Conservation (phyloP, 495 filamentous ascomycete species). For the Aspergillus nidulans region DNA sequence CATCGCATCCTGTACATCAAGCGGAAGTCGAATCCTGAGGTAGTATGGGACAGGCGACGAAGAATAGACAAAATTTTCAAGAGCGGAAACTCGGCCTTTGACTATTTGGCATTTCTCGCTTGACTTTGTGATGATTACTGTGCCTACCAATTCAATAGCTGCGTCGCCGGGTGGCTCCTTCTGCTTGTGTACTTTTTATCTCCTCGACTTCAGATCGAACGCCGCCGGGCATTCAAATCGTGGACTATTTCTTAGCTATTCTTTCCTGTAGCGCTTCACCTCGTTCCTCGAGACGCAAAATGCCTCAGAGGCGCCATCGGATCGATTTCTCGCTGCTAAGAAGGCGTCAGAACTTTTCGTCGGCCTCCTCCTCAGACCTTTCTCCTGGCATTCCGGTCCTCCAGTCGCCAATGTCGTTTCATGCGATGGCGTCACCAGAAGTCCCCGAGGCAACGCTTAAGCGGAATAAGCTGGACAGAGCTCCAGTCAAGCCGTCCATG, state of each 20-base stretch:
- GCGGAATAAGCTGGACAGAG: slow-evolving; percentile 15
- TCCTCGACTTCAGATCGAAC: background rate
- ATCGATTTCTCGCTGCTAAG: slow-evolving; percentile 19
- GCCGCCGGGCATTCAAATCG: background rate
- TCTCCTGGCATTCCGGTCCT: slow-evolving; percentile 20
- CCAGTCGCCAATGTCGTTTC: slow-evolving; percentile 20
- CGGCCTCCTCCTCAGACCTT: slow-evolving; percentile 16
- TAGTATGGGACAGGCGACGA: slow-evolving; percentile 54
- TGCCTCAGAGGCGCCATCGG: slow-evolving; percentile 14
- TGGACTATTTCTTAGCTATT: slow-evolving; percentile 1
- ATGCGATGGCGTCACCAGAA: slow-evolving; percentile 9
- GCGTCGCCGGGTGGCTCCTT: background rate
- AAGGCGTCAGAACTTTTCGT: slow-evolving; percentile 15
- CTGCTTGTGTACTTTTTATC: background rate
- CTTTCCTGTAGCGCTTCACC: background rate
- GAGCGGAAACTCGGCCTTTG: slow-evolving; percentile 48
- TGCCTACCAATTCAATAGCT: background rate
- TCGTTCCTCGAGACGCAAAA: background rate
- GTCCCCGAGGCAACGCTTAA: slow-evolving; percentile 16
- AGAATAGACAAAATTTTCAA: slow-evolving; percentile 57
- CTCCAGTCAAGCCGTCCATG: slow-evolving; percentile 20
- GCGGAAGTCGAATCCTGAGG: slow-evolving; percentile 42
- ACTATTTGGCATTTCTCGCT: slow-evolving; percentile 30
- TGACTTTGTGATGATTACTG: slow-evolving; percentile 1
- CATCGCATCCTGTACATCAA: slow-evolving; percentile 74